Conservation (phyloP, 73 alveolate species). For the Diophrys appendiculata region DNA sequence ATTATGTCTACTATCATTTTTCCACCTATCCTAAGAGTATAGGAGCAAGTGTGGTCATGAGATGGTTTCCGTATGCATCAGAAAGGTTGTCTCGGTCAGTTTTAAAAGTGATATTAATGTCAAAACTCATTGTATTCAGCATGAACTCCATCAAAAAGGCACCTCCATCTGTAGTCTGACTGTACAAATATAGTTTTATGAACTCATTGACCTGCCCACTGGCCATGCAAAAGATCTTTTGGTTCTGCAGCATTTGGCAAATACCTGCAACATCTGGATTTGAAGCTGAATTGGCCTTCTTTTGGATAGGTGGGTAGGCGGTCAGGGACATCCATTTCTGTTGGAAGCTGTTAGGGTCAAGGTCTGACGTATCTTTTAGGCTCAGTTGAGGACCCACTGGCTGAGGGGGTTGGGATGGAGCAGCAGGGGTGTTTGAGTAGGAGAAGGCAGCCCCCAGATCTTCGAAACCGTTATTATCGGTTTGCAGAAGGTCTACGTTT, state of each 20-base stretch:
- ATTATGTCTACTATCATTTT: too few relatives aligned
- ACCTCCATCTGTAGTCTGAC: conserved; percentile 3
- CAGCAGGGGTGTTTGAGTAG: not conserved
- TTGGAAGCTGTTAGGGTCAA: conserved; percentile 13
- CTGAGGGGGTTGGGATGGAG: not conserved
- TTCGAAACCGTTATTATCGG: not conserved
- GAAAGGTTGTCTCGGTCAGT: conserved; percentile 6
- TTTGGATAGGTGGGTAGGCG: conserved; percentile 7
- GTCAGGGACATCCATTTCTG: conserved; percentile 9
- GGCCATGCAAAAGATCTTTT: conserved; percentile 8
- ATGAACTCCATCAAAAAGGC: conserved; percentile 7
- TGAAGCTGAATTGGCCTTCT: not conserved
- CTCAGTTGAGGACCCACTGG: not conserved
- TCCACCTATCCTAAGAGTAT: not conserved
- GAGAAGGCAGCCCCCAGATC: conserved; percentile 16
- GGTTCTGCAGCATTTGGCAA: not conserved
- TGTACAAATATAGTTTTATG: conserved; percentile 10
- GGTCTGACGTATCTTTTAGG: not conserved
- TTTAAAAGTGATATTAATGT: not conserved
- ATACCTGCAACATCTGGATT: conserved; percentile 3
- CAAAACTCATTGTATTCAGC: not conserved
- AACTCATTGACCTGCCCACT: conserved; percentile 13
- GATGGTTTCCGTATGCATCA: not conserved
- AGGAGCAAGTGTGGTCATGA: not conserved
- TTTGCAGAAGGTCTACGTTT: too few relatives aligned